Conservation (phyloP, 768 basidiomycete species). For the Collybiopsis confluens region DNA sequence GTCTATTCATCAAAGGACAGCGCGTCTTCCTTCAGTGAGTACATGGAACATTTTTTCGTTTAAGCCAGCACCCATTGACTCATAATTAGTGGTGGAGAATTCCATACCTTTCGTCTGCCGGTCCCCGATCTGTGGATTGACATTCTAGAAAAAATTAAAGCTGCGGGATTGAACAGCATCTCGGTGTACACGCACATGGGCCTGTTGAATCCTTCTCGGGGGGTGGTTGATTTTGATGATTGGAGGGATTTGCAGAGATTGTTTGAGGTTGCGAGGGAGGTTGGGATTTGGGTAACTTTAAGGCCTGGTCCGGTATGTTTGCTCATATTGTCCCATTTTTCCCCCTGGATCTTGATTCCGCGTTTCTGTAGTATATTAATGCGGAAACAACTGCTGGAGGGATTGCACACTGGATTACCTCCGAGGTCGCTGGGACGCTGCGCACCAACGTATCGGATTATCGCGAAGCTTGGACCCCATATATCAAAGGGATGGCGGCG, state of each 20-base stretch:
- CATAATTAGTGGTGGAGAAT: not conserved
- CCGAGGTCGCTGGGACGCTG: slow-evolving; percentile 40
- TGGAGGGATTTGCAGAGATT: slow-evolving; percentile 68
- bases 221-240: slow-evolving; percentile 67
- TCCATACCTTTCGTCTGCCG: slow-evolving; percentile 79
- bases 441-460: slow-evolving; percentile 53
- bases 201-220: slow-evolving; percentile 68
- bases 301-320: slow-evolving; percentile 12
- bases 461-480: slow-evolving; percentile 45
- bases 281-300: slow-evolving; percentile 75
- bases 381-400: slow-evolving; percentile 56
- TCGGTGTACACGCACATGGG: slow-evolving; percentile 83
- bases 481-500: slow-evolving; percentile 43
- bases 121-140: slow-evolving; percentile 80
- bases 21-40: slow-evolving; percentile 72
- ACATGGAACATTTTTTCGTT: not conserved
- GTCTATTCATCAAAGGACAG: slow-evolving; percentile 64
- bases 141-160: slow-evolving; percentile 77
- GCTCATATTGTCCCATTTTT: not conserved
- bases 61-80: not conserved
- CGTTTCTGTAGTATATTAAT: slow-evolving; percentile 36
- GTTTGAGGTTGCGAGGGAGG: slow-evolving; percentile 67
- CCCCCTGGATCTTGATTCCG: not conserved
- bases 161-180: slow-evolving; percentile 73
- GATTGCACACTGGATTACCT: slow-evolving; percentile 55